Evolutionary conservation across 345 rosid species (phyloP).

Genomic region (Populus pruinosa): DNA sequence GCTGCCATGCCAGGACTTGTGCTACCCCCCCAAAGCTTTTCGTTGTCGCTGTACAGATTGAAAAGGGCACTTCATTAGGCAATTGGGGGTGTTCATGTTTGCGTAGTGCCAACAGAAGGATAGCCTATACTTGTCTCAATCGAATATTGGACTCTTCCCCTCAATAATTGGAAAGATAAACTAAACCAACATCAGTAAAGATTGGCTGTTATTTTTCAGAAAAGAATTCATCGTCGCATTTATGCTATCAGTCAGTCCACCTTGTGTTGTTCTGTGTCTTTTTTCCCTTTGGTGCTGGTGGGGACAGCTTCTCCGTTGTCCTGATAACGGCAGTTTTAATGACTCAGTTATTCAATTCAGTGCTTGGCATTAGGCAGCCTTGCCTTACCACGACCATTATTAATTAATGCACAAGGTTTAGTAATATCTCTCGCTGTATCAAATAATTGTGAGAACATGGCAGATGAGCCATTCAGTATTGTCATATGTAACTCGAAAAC

Average conservation of each 20-base stretch:
- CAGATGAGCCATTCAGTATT: no score
- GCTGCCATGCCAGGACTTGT: background rate
- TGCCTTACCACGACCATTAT: no score
- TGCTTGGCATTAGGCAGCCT: no score
- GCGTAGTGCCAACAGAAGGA: constrained; percentile 17
- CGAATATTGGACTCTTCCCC: constrained; percentile 6
- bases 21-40: background rate
- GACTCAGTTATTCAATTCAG: no score
- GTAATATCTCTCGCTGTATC: no score
- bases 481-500: no score
- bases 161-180: constrained; percentile 9
- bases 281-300: background rate
- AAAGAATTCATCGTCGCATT: constrained; percentile 4
- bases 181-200: background rate
- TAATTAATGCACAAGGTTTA: no score
- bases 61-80: background rate
- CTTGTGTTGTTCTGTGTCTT: background rate
- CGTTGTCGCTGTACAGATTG: background rate
- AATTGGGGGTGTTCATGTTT: background rate
- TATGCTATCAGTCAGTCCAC: background rate
- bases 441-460: no score
- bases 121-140: constrained; percentile 11
- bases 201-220: background rate
- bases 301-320: background rate
- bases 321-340: no score